A percentile compares a stretch with the other conserved stretches of the same genome.
phyloP scores from a whole-genome alignment of 2,329 filamentous ascomycete genomes.

The Aspergillus pseudoviridinutans region DNA sequence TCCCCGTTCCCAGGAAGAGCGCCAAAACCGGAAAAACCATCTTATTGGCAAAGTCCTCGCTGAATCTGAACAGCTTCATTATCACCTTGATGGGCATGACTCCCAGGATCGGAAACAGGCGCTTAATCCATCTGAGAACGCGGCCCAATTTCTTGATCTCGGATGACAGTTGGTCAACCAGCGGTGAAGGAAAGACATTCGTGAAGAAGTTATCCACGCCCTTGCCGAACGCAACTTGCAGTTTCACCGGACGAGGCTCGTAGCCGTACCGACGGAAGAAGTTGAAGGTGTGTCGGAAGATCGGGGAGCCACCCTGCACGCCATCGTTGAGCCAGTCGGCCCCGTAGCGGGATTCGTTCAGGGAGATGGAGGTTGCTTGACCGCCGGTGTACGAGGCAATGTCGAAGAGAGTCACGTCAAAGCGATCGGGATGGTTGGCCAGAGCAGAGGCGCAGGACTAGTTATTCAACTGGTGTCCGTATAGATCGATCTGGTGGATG shows the following conservation, averaged over 20 bases:
- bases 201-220: slow-evolving; percentile 56
- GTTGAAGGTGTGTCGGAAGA: slow-evolving; percentile 60
- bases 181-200: slow-evolving; percentile 56
- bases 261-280: slow-evolving; percentile 58
- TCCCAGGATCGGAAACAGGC: slow-evolving; percentile 54
- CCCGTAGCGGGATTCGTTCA: slow-evolving; percentile 55
- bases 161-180: slow-evolving; percentile 52
- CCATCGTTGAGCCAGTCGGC: slow-evolving; percentile 60
- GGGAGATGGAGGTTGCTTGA: slow-evolving; percentile 55
- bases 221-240: slow-evolving; percentile 60
- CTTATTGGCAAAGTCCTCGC: slow-evolving; percentile 64
- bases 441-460: slow-evolving; percentile 64
- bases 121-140: slow-evolving; percentile 54
- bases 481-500: not conserved
- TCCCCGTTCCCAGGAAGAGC: slow-evolving; percentile 70
- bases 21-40: slow-evolving; percentile 70
- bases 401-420: slow-evolving; percentile 62
- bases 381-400: slow-evolving; percentile 56
- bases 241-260: slow-evolving; percentile 54
- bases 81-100: slow-evolving; percentile 59
- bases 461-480: not conserved
- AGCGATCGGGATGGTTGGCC: slow-evolving; percentile 61
- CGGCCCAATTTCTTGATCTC: slow-evolving; percentile 54
- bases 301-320: slow-evolving; percentile 58
- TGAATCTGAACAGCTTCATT: slow-evolving; percentile 65